Percentiles rank a stretch among this genome's conserved stretches.
phyloP scores from a whole-genome alignment of 2,329 filamentous ascomycete genomes.

The Fusarium humuli region DNA sequence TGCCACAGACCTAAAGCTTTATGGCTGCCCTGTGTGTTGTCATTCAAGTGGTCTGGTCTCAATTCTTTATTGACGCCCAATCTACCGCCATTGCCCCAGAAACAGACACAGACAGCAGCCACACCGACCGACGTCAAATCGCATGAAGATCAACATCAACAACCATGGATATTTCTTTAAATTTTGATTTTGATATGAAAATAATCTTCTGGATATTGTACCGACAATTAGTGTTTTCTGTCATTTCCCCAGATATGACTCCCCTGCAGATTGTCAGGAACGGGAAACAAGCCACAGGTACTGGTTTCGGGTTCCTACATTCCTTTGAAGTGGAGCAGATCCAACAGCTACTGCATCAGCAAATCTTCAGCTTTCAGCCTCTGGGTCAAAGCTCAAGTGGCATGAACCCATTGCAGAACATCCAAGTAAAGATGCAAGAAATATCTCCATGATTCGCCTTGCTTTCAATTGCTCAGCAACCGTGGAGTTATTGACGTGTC shows the following conservation, averaged over 20 bases:
- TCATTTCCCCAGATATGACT: not conserved
- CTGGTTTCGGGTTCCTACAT: conserved; percentile 16
- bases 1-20: conserved; percentile 21
- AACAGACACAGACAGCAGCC: conserved; percentile 43
- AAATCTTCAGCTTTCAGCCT: conserved; percentile 8
- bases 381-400: not conserved
- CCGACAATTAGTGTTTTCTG: not conserved
- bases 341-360: not conserved
- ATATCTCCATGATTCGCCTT: conserved; percentile 1
- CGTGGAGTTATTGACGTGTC: conserved; percentile 22
- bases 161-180: not conserved
- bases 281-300: conserved; percentile 15
- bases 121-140: conserved; percentile 9
- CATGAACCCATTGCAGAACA: not conserved
- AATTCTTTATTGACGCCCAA: conserved; percentile 47
- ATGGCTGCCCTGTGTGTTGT: conserved; percentile 39
- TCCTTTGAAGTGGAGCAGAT: conserved; percentile 6
- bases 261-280: conserved; percentile 2
- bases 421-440: not conserved
- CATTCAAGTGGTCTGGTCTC: conserved; percentile 25
- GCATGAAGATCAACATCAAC: conserved; percentile 24
- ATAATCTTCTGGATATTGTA: not conserved
- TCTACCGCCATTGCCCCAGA: conserved; percentile 47
- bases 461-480: conserved; percentile 14
- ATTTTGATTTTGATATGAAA: too few species aligned